Base-by-base conservation (phyloP, 306 rosid species). In the Ziziphus jujuba region DNA sequence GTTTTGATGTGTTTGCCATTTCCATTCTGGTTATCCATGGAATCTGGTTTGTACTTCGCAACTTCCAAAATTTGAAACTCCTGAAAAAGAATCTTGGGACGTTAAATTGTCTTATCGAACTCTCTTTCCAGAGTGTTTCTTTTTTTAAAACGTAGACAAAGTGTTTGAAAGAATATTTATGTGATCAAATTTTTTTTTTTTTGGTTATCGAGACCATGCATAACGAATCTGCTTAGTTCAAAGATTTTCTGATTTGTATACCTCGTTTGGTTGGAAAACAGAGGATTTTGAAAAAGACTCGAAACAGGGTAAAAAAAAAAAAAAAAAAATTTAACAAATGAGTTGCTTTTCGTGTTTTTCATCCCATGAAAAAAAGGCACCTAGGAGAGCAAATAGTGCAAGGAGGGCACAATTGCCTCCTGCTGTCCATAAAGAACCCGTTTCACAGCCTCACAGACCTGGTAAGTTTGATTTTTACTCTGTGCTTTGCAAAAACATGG, bases 281-380 rank as follows among this genome's bases (percentile, higher is more conserved):
- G 49, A 73, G 7, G 17, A 19, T 45, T 17, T 49, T 5, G 4
- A 56, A 33, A 25, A n/a, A 33, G 24, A 22, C 12, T 24, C 8
- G 6, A 31, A 8, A 40, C 0, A 51, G 8, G 6, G 44, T 5
- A 40, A 1, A 51, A 14, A 25, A 34, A 47, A 77, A 75, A 72
- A n/a, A n/a, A n/a, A n/a, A n/a, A n/a, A n/a, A n/a, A n/a, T n/a
- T n/a, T n/a, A n/a, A n/a, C n/a, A n/a, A 56, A 92, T 92, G 98
- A 84, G 91, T 74, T 92, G 96, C 72, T 89, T 87, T 81, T 63
- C 92, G 59, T 92, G 98, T 79, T 89, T 92, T 79, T 72, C 89
- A 6, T 77, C 87, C 64, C 69, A 77, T 33, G 82, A 77, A 54
- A 91, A 82, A 76, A 88, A 83, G 72, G 23, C 72, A 11, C 9